These are phyloP conservation scores for Datisca glomerata DNA, from an alignment of 306 rosid species.

Conservation along the genomic window DNA sequence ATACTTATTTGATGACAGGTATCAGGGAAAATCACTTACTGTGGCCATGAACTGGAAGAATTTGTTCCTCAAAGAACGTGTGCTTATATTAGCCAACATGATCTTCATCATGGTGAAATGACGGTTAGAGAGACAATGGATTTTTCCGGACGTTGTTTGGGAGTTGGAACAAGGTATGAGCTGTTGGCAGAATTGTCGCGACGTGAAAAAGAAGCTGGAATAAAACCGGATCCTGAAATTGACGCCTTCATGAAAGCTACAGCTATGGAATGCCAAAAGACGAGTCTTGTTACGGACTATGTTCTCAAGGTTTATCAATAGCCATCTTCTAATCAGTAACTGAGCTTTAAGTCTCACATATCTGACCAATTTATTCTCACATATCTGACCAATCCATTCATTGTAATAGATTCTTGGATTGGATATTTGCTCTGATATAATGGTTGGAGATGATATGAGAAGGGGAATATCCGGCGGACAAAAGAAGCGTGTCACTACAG, in stretches of 20 bases:
- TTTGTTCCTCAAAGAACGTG: constrained; percentile 75
- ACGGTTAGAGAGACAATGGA: constrained; percentile 86
- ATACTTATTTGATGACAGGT: constrained; percentile 18
- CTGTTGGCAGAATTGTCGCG: constrained; percentile 56
- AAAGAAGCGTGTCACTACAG: constrained; percentile 70
- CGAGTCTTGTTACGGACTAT: constrained; percentile 54
- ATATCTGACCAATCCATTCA: no score
- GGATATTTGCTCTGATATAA: constrained; percentile 72
- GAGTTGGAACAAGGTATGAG: constrained; percentile 72
- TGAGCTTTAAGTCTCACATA: no score
- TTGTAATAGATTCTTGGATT: constrained; percentile 70
- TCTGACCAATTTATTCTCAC: no score
- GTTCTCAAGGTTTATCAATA: constrained; percentile 79
- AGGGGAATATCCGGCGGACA: constrained; percentile 93
- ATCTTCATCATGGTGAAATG: constrained; percentile 79
- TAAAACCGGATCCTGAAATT: constrained; percentile 67
- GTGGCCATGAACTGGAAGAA: constrained; percentile 65
- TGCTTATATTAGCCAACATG: constrained; percentile 77
- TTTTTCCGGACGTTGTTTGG: constrained; percentile 74
- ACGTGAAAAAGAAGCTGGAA: constrained; percentile 66
- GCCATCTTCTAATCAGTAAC: no score
- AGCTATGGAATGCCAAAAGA: constrained; percentile 38
- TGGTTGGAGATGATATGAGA: constrained; percentile 66
- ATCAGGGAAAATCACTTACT: constrained; percentile 63
- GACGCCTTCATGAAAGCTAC: constrained; percentile 85